A percentile compares a stretch with the other conserved stretches of the same genome.
These are phyloP conservation scores for Vitis hybrid DNA, from an alignment of 177 flowering plant species.

Conservation along the genomic window DNA sequence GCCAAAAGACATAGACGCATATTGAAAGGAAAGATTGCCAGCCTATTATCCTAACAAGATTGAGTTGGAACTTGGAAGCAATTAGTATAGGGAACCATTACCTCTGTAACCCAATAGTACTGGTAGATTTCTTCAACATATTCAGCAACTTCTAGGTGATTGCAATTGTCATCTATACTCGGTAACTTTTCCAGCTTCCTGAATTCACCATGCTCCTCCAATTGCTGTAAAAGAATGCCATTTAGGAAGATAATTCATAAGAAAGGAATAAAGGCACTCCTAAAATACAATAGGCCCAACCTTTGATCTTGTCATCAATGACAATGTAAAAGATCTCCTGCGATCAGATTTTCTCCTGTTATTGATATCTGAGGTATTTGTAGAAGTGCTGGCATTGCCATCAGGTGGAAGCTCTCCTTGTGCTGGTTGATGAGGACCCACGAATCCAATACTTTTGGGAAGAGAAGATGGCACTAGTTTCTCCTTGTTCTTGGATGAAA, in stretches of 20 bases:
- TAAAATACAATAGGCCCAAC: constrained; percentile 27
- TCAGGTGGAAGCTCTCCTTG: constrained; percentile 27
- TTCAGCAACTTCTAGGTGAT: constrained; percentile 85
- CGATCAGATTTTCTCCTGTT: constrained; percentile 42
- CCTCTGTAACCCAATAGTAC: constrained; percentile 90
- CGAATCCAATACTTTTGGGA: constrained; percentile 17
- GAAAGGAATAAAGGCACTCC: not conserved
- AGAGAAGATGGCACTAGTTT: constrained; percentile 17
- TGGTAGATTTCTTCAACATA: constrained; percentile 88
- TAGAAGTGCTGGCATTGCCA: constrained; percentile 16
- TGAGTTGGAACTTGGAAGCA: not conserved
- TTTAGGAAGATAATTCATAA: constrained; percentile 5
- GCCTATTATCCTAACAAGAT: too few relatives aligned
- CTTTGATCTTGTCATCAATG: constrained; percentile 64
- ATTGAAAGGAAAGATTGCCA: too few relatives aligned
- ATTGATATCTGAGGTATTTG: constrained; percentile 16
- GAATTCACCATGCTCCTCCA: constrained; percentile 29
- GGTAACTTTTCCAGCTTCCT: constrained; percentile 48
- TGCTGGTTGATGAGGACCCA: constrained; percentile 24
- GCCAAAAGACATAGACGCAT: too few relatives aligned
- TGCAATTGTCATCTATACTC: constrained; percentile 59
- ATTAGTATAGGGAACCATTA: constrained; percentile 15
- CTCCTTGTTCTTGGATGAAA: constrained; percentile 27
- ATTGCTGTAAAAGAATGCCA: constrained; percentile 34
- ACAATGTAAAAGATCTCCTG: constrained; percentile 73